Evolutionary conservation across 1,139 yeast species (phyloP).

Genomic region (Hemisphaericaspora xylanilytica): DNA sequence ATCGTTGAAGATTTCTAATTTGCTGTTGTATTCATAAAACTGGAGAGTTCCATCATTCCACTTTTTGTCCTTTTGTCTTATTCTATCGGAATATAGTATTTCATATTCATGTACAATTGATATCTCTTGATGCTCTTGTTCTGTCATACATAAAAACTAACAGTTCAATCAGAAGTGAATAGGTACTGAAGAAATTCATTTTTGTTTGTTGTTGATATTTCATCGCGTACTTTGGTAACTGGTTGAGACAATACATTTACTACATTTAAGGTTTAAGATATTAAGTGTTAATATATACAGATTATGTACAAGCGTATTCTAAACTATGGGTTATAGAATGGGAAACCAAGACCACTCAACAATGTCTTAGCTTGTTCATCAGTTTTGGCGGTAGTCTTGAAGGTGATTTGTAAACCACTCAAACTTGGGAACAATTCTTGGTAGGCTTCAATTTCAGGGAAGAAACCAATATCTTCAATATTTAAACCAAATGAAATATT

Average conservation of each 20-base stretch:
- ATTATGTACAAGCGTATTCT: not conserved
- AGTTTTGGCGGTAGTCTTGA: conserved; percentile 86
- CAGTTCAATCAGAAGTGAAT: too few species aligned
- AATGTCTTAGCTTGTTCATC: conserved; percentile 90
- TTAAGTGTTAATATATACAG: too few species aligned
- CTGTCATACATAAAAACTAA: too few species aligned
- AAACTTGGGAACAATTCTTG: conserved; percentile 88
- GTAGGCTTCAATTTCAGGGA: conserved; percentile 92
- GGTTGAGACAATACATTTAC: too few species aligned
- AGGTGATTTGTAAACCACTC: conserved; percentile 81
- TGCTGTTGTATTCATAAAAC: conserved; percentile 48
- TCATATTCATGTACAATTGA: conserved; percentile 8
- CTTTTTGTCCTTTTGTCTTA: conserved; percentile 48
- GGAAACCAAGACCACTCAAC: conserved; percentile 79
- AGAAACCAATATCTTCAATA: conserved; percentile 71
- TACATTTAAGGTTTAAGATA: too few species aligned
- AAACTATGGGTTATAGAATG: conserved; percentile 47
- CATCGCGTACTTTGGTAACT: too few species aligned
- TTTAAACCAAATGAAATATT: conserved; percentile 82
- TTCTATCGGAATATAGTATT: conserved; percentile 19
- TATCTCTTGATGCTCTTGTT: not conserved
- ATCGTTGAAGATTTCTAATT: conserved; percentile 42
- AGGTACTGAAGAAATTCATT: too few species aligned
- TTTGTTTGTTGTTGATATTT: too few species aligned
- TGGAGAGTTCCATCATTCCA: conserved; percentile 56